phyloP scores from a whole-genome alignment of 371 early-diverging fungal genomes.

The Umbelopsis sp. region DNA sequence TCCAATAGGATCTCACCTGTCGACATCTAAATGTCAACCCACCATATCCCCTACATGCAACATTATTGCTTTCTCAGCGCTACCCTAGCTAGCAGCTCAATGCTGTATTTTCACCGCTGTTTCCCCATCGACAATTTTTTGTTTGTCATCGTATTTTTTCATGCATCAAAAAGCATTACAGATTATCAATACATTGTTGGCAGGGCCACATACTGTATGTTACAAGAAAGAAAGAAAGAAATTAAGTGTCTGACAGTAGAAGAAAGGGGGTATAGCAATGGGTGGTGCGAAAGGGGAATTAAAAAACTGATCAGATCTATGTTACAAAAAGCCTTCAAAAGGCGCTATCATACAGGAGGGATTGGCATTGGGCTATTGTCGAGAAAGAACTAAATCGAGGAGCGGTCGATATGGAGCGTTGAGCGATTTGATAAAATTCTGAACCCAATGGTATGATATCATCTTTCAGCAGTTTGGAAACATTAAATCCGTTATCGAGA shows the following conservation, averaged over 20 bases:
- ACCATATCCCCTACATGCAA: too few species aligned
- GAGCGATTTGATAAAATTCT: not conserved
- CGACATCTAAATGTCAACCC: not conserved
- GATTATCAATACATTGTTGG: not conserved
- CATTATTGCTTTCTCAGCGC: too few species aligned
- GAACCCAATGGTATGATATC: not conserved
- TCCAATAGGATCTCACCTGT: slow-evolving; percentile 5
- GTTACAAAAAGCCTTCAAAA: not conserved
- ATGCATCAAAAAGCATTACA: not conserved
- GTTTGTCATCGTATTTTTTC: not conserved
- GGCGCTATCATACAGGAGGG: not conserved
- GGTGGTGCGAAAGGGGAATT: not conserved
- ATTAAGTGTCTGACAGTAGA: not conserved
- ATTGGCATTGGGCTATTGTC: not conserved
- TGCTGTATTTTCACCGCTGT: not conserved
- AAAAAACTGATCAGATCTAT: not conserved
- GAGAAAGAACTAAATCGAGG: not conserved
- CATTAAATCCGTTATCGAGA: not conserved
- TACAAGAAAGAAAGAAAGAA: not conserved
- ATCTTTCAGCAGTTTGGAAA: not conserved
- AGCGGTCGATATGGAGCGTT: not conserved
- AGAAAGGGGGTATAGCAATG: not conserved
- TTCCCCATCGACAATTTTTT: not conserved
- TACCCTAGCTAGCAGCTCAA: not conserved
- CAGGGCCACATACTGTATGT: slow-evolving; percentile 8